phyloP scores from a whole-genome alignment of 2,329 filamentous ascomycete species.

The Dactylonectria macrodidyma region DNA sequence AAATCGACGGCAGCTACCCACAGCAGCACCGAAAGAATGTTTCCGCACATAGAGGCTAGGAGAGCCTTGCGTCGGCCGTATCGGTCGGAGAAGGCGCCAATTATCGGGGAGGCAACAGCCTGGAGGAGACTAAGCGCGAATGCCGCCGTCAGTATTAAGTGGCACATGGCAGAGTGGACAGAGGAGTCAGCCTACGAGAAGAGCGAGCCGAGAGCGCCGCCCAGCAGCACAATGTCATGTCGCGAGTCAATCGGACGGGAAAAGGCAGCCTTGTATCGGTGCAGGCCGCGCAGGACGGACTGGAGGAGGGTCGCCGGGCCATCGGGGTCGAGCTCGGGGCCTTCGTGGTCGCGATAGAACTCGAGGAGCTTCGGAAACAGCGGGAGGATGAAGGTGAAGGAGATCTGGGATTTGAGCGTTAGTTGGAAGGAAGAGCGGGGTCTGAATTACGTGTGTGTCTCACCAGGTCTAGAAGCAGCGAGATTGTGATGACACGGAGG shows the following conservation, averaged over 20 bases:
- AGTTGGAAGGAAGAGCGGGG: constrained; percentile 22
- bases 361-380: constrained; percentile 95
- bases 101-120: constrained; percentile 91
- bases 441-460: not conserved
- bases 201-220: constrained; percentile 91
- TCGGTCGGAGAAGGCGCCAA: constrained; percentile 88
- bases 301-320: constrained; percentile 79
- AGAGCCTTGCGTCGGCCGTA: constrained; percentile 91
- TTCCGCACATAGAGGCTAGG: constrained; percentile 92
- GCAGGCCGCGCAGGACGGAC: constrained; percentile 84
- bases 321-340: constrained; percentile 61
- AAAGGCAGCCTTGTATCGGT: constrained; percentile 95
- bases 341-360: constrained; percentile 93
- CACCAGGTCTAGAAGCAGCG: constrained; percentile 91
- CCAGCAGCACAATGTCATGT: constrained; percentile 96
- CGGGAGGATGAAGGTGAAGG: constrained; percentile 98
- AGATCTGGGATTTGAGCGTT: constrained; percentile 74
- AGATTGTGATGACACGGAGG: constrained; percentile 89
- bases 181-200: constrained; percentile 73
- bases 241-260: constrained; percentile 92
- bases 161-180: not conserved
- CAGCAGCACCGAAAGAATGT: constrained; percentile 91
- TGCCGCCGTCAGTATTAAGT: constrained; percentile 20
- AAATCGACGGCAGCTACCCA: constrained; percentile 97
- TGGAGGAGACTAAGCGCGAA: constrained; percentile 79